phyloP scores from a whole-genome alignment of 148 eudicot genomes.

The Simmondsia chinensis region DNA sequence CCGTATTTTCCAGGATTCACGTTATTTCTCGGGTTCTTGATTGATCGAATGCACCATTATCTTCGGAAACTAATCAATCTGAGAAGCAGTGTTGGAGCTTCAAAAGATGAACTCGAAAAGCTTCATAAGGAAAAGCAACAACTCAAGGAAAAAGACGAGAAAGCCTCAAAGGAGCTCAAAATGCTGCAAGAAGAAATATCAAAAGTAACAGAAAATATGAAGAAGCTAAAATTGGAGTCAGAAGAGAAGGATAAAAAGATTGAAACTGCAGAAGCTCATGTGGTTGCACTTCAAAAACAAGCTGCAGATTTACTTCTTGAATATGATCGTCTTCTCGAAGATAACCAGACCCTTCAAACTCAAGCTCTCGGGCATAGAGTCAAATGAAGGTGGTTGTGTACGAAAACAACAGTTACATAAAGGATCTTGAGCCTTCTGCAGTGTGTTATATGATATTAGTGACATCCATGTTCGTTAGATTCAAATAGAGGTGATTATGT shows the following conservation, averaged over 20 bases:
- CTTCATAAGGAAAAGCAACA: constrained; percentile 63
- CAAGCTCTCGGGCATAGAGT: constrained; percentile 30
- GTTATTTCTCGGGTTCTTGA: constrained; percentile 75
- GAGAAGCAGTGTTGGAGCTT: constrained; percentile 42
- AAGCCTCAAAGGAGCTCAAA: constrained; percentile 41
- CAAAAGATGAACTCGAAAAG: constrained; percentile 64
- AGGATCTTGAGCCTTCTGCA: too few relatives aligned
- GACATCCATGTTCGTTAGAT: too few relatives aligned
- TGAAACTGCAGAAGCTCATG: constrained; percentile 88
- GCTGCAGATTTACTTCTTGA: constrained; percentile 93
- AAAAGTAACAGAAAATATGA: constrained; percentile 34
- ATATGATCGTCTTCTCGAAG: constrained; percentile 85
- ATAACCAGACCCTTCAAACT: constrained; percentile 79
- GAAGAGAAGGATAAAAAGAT: constrained; percentile 64
- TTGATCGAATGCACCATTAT: constrained; percentile 94
- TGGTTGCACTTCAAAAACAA: constrained; percentile 86
- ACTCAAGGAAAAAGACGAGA: constrained; percentile 58
- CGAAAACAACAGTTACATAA: too few relatives aligned
- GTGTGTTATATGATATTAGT: too few relatives aligned
- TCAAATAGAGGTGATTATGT: too few relatives aligned
- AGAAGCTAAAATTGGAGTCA: constrained; percentile 59
- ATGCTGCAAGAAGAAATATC: constrained; percentile 44
- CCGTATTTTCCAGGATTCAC: constrained; percentile 55
- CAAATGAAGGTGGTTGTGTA: constrained; percentile 14
- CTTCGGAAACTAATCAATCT: constrained; percentile 43